Evolutionary conservation across 257 asterid species (phyloP), one percentile per base, ranked within the genome.

Genomic region (Leonotis leonurus): DNA sequence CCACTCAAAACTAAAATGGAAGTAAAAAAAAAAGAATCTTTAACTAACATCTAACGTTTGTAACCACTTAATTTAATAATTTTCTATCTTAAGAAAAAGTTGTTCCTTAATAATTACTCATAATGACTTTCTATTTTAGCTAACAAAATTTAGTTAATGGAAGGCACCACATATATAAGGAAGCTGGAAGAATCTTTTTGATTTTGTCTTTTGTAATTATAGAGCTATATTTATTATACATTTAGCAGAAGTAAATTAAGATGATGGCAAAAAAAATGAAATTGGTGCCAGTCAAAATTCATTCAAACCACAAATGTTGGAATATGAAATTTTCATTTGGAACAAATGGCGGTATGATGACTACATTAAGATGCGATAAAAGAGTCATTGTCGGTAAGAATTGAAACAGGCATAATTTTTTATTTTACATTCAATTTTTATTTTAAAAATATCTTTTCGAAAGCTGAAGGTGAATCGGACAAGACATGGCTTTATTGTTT

Each of bases 151-250:
- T 1, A 12, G 48, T 40, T 40, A 8, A 45, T 45, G 13, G 9
- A 16, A 16, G 18, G 51, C 51, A 17, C 51, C 29, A 48, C 13
- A 3, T 10, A 22, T 49, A 27, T 9, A 45, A 17, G 27, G 41
- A 64, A 25, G 52, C 32, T 12, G 27, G 41, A 64, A 25, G 52
- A 41, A 43, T 69, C 52, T 7, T 41, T 41, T 25, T 1, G 11
- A 21, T 18, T 29, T 43, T 70, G 64, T 61, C 53, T 14, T 25
- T 53, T 70, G 64, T 33, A 53, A 54, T 32, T 0, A 53, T 52
- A 52, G 22, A 40, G 16, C 1, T 18, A 37, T 50, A 48, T 37
- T 48, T 58, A 17, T 48, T 58, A 17, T 30, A 32, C 10, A 32
- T 32, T 21, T 50, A 14, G 48, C 55, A 39, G 25, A 27, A 49